Evolutionary conservation across 805 yeast genomes (phyloP), one percentile per base, ranked within the genome.

Genomic region (Teunomyces tritomae): DNA sequence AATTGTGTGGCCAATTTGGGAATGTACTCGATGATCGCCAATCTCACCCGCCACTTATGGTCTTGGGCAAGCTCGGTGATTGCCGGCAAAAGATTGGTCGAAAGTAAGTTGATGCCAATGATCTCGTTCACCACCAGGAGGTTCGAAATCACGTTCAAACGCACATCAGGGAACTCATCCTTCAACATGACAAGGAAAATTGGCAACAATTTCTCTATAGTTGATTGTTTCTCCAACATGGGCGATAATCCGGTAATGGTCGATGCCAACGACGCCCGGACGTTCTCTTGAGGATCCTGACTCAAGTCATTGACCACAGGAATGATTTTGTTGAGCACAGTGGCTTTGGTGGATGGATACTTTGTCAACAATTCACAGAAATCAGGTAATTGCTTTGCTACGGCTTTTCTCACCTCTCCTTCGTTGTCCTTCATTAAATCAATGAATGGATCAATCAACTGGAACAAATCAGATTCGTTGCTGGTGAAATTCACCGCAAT

Each of bases 111-210:
- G 55, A 94, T 89, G 28, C 99, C 99, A 57, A 94, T 87, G 45
- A 91, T 96, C 58, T 90, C 94, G 65, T 94, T 92, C 30, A 94
- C 97, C 36, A 86, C 83, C 54, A 92, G 91, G 52, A 94, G 78
- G 67, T 91, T 90, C 27, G 96, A 88, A 55, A 94, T 94, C 57
- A 94, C 90, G 68, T 92, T 94, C 53, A 94, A 78, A 58, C 98
- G 82, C 41, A 94, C 99, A 57, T 94, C 99, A 37, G 97, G 96
- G 68, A 83, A 91, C 63, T 92, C 98, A 68, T 94, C 99, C 65
- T 89, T 92, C 57, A 94, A 77, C 99, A 94, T 94, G 56, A 83
- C 85, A 62, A 94, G 76, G 62, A 92, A 87, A 37, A 91, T 84
- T 37, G 98, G 99, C 57, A 94, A 74, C 49, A 94, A 73, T 58